phyloP scores from a whole-genome alignment of 1,139 yeast genomes.

The Kodamaea alishanica region DNA sequence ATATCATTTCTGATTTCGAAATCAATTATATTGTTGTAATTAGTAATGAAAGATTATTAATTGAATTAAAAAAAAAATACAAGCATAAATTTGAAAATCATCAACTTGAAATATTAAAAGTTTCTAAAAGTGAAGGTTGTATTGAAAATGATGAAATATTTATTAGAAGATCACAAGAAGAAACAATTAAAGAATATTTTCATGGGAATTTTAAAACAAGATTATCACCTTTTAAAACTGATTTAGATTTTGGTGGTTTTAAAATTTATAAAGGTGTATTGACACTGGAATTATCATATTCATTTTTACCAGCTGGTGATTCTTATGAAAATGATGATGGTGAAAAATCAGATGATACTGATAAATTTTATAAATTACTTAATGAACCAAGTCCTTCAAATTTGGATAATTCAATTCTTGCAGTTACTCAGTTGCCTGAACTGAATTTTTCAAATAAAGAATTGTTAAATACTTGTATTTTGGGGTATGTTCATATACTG shows the following conservation, averaged over 20 bases:
- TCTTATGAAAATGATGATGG: conserved; percentile 29
- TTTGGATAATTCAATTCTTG: conserved; percentile 70
- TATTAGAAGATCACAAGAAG: conserved; percentile 68
- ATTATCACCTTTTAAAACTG: conserved; percentile 66
- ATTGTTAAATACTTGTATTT: conserved; percentile 54
- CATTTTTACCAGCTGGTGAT: conserved; percentile 47
- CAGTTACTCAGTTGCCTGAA: conserved; percentile 62
- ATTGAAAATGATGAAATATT: conserved; percentile 72
- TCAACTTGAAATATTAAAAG: conserved; percentile 50
- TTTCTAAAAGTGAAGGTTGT: conserved; percentile 68
- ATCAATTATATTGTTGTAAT: conserved; percentile 55
- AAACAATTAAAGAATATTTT: conserved; percentile 79
- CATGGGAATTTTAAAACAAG: conserved; percentile 70
- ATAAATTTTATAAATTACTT: conserved; percentile 30
- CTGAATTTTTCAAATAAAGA: conserved; percentile 47
- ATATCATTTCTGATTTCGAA: conserved; percentile 59
- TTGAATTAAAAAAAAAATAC: conserved; percentile 60
- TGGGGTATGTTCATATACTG: conserved; percentile 59
- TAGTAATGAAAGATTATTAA: conserved; percentile 61
- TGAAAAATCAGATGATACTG: conserved; percentile 29
- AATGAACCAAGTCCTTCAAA: conserved; percentile 47
- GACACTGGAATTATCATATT: conserved; percentile 34
- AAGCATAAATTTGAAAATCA: conserved; percentile 33
- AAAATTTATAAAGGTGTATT: conserved; percentile 39
- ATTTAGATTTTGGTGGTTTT: conserved; percentile 35